A percentile compares a stretch with the other conserved stretches of the same genome.
Conservation (phyloP, 371 early-diverging fungal species). For the Umbelopsis sp. region DNA sequence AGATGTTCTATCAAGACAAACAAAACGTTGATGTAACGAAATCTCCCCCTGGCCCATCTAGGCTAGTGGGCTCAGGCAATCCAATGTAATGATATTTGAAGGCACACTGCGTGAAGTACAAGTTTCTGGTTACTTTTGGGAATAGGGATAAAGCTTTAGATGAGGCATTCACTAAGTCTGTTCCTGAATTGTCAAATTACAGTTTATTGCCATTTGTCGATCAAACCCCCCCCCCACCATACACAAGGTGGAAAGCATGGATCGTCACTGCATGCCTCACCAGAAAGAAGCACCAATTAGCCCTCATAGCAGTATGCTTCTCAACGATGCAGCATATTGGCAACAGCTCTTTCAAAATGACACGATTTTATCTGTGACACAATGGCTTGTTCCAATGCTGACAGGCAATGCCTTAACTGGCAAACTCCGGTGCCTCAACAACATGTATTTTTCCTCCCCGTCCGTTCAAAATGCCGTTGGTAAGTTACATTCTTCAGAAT, state of each 20-base stretch:
- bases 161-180: background rate
- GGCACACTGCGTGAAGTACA: no score
- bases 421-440: slow-evolving; percentile 2
- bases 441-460: slow-evolving; percentile 4
- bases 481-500: slow-evolving; percentile 19
- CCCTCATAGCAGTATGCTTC: background rate
- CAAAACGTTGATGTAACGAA: no score
- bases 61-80: no score
- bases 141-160: no score
- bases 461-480: slow-evolving; percentile 31
- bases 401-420: background rate
- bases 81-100: no score
- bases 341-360: background rate
- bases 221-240: background rate
- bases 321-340: no score
- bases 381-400: background rate
- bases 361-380: background rate
- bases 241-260: background rate
- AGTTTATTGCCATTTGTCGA: background rate
- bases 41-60: no score
- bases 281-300: background rate
- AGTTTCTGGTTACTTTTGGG: no score
- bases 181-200: background rate
- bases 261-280: background rate
- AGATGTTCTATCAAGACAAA: no score